These are phyloP conservation scores for Euphorbia pulcherrima DNA, from an alignment of 345 rosid species.

Conservation along the genomic window DNA sequence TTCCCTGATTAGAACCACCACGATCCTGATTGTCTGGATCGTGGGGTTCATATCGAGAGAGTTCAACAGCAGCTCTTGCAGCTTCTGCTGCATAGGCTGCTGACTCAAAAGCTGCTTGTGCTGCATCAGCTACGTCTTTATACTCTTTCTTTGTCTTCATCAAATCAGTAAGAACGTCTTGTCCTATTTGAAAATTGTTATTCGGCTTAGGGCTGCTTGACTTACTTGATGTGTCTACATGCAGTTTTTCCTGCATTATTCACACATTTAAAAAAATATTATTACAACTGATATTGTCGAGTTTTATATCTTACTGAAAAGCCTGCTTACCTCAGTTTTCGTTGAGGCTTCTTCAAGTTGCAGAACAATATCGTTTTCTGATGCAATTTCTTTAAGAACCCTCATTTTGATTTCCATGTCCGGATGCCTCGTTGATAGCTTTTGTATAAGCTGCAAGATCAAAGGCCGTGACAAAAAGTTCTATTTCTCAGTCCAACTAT, in stretches of 20 bases:
- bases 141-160: slow-evolving; percentile 42
- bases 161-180: slow-evolving; percentile 33
- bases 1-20: slow-evolving; percentile 18
- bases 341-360: slow-evolving; percentile 41
- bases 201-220: slow-evolving; percentile 18
- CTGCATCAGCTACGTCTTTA: slow-evolving; percentile 88
- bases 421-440: slow-evolving; percentile 60
- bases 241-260: slow-evolving; percentile 32
- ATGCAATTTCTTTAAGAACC: slow-evolving; percentile 63
- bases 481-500: no score
- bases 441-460: slow-evolving; percentile 45
- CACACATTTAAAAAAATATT: not conserved
- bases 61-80: slow-evolving; percentile 91
- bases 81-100: slow-evolving; percentile 88
- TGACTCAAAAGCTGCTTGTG: slow-evolving; percentile 84
- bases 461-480: not conserved
- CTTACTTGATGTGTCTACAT: slow-evolving; percentile 7
- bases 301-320: not conserved
- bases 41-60: slow-evolving; percentile 54
- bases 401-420: slow-evolving; percentile 52
- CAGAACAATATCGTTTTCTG: slow-evolving; percentile 50
- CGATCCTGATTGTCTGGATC: slow-evolving; percentile 39
- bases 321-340: slow-evolving; percentile 38
- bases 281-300: not conserved
- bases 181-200: slow-evolving; percentile 5